These are phyloP conservation scores for Trichophyton equinum DNA, from an alignment of 2,329 filamentous ascomycete species.

Conservation along the genomic window DNA sequence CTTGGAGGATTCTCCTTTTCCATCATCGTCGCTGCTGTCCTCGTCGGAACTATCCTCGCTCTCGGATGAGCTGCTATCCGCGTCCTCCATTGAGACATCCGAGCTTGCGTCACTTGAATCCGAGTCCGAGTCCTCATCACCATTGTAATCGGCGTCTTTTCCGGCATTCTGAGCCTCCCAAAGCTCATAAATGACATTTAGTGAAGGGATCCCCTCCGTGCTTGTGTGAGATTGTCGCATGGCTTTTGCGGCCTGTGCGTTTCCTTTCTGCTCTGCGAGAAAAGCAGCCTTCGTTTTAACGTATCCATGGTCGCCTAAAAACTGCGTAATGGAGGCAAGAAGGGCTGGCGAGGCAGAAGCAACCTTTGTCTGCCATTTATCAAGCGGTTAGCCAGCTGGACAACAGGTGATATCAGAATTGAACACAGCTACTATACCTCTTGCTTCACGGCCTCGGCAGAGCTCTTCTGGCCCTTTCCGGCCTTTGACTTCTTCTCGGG, in stretches of 20 bases:
- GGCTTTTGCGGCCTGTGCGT: conserved; percentile 20
- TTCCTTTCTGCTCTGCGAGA: conserved; percentile 45
- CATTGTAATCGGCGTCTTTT: conserved; percentile 17
- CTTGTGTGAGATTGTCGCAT: conserved; percentile 10
- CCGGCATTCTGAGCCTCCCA: conserved; percentile 18
- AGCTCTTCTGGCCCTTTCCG: not conserved
- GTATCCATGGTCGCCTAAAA: conserved; percentile 56
- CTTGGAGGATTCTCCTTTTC: conserved; percentile 13
- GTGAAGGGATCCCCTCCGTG: conserved; percentile 21
- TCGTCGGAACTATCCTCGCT: conserved; percentile 38
- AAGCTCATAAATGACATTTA: conserved; percentile 30
- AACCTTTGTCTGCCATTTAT: not conserved
- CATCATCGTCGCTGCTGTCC: conserved; percentile 31
- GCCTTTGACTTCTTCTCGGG: not conserved
- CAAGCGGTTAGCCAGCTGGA: not conserved
- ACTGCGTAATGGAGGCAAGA: conserved; percentile 53
- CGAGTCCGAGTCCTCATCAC: conserved; percentile 20
- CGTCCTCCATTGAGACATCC: conserved; percentile 34
- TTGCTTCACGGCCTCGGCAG: not conserved
- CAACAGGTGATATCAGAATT: not conserved
- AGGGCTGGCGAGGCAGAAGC: conserved; percentile 43
- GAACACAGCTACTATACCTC: not conserved
- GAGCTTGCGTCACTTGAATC: conserved; percentile 24
- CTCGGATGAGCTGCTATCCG: conserved; percentile 30
- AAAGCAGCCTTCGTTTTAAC: conserved; percentile 49